phyloP scores from a whole-genome alignment of 139 green algal species.

The Gonium pectorale region DNA sequence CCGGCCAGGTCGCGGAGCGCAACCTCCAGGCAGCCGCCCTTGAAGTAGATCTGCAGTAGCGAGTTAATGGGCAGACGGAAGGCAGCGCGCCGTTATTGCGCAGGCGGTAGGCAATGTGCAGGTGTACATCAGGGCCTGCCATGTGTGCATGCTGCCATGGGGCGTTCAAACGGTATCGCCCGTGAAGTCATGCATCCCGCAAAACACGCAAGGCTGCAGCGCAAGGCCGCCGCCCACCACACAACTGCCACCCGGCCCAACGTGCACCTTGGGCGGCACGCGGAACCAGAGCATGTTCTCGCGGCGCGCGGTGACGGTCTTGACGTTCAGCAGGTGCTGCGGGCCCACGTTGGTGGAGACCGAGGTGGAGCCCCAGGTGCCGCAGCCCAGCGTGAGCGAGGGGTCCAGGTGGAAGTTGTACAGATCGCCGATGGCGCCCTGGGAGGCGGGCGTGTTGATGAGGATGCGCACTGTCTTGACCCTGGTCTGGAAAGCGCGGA shows the following conservation, averaged over 20 bases:
- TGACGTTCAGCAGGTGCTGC: slow-evolving; percentile 78
- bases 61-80: too few species aligned
- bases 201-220: too few species aligned
- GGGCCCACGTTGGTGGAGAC: slow-evolving; percentile 80
- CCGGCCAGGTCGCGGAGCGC: slow-evolving; percentile 64
- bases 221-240: neutral
- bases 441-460: slow-evolving; percentile 73
- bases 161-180: too few species aligned
- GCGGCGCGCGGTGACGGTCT: slow-evolving; percentile 68
- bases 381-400: slow-evolving; percentile 80
- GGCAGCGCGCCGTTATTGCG: too few species aligned
- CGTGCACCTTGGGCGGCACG: slow-evolving; percentile 75
- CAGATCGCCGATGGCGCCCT: slow-evolving; percentile 69
- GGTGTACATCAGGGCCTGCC: too few species aligned
- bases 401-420: slow-evolving; percentile 84
- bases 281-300: slow-evolving; percentile 85
- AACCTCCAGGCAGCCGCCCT: slow-evolving; percentile 68
- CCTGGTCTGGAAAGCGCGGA: slow-evolving; percentile 53
- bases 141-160: too few species aligned
- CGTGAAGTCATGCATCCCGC: too few species aligned
- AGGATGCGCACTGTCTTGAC: slow-evolving; percentile 77
- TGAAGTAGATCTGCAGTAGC: slow-evolving; percentile 57
- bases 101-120: too few species aligned
- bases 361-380: slow-evolving; percentile 71
- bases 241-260: neutral